These are phyloP conservation scores for Metarhizium guizhouense DNA, from an alignment of 2,329 filamentous ascomycete species.

Conservation along the genomic window DNA sequence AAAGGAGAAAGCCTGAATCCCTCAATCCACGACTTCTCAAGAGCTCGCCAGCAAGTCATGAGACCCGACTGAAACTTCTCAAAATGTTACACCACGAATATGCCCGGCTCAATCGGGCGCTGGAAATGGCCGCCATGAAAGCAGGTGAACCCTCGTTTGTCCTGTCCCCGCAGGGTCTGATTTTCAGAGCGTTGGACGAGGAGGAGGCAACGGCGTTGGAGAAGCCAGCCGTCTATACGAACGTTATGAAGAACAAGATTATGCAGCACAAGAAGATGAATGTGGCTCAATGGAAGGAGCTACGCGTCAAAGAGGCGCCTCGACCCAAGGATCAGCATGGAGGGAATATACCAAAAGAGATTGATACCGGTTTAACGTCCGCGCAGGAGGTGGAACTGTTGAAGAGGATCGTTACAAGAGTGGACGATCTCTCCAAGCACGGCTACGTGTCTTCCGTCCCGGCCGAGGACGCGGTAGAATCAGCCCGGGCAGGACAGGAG, in stretches of 20 bases:
- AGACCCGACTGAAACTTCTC: slow-evolving; percentile 47
- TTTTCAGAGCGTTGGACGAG: slow-evolving; percentile 61
- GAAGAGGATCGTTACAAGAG: slow-evolving; percentile 52
- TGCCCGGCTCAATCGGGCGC: slow-evolving; percentile 55
- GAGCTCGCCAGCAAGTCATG: slow-evolving; percentile 46
- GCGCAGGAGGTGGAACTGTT: slow-evolving; percentile 62
- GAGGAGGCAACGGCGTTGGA: slow-evolving; percentile 68
- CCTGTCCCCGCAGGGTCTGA: slow-evolving; percentile 56
- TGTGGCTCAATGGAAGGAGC: slow-evolving; percentile 60
- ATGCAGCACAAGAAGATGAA: slow-evolving; percentile 68
- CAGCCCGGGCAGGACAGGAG: slow-evolving; percentile 55
- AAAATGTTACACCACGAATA: slow-evolving; percentile 58
- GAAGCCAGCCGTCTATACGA: slow-evolving; percentile 65
- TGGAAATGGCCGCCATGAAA: slow-evolving; percentile 39
- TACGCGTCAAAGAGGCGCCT: slow-evolving; percentile 31
- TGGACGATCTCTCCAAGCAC: slow-evolving; percentile 52
- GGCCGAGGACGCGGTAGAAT: slow-evolving; percentile 53
- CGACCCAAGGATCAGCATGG: slow-evolving; percentile 2
- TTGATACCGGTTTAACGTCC: slow-evolving; percentile 61
- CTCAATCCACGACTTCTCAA: slow-evolving; percentile 61
- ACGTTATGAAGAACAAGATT: slow-evolving; percentile 76
- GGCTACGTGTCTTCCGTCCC: slow-evolving; percentile 71
- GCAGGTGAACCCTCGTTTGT: slow-evolving; percentile 42
- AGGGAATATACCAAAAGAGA: slow-evolving; percentile 34
- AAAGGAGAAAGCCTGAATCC: slow-evolving; percentile 31